Evolutionary conservation across 225 moss, liverwort and hornwort genomes (phyloP), one percentile per base, ranked within the genome.

Genomic region (Rhytidiadelphus loreus): DNA sequence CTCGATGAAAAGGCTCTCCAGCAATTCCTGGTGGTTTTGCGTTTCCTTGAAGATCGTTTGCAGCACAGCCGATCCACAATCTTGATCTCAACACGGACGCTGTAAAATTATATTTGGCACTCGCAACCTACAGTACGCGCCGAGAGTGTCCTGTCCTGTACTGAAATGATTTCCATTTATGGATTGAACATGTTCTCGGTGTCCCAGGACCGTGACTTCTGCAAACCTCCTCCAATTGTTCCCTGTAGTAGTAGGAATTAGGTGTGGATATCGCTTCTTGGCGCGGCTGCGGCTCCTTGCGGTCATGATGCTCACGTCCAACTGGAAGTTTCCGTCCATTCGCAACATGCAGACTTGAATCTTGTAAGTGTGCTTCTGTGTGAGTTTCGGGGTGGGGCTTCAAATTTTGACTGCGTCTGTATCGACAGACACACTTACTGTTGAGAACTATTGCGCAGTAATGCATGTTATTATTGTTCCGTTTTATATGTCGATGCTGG

Each of bases 31-130:
- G 89, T 80, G 73, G 93, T 95, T 83, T 86, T 97, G 68, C 91
- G 76, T 65, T 93, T 95, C 77, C 95, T 98, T 23, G 91, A 96
- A 90, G 92, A 92, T 80, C 95, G 95, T 76, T 86, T 92, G 91
- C 94, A 95, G 68, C 95, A 91, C 30, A 91, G 93, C 55, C 92
- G 96, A 68, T 93, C 98, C 41, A 96, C 95, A 43, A 92, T 98
- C 82, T 84, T 98, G 58, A 90, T 97, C 50, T 92, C 94, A 72
- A 92, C 94, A 50, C 87, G 93, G 86, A 82, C 81, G 77, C 80
- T 81, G 81, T 82, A 83, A 86, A 41, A 39, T 24, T 69, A 5
- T 59, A 58, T 11, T 19, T 48, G 82, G 65, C 86, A 44, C 21
- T 58, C 24, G 57, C 75, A 58, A 83, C 35, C 63, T 63, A 17